Percentiles rank a stretch among this genome's conserved stretches.
phyloP scores from a whole-genome alignment of 129 eudicot species.

The Arctium lappa region DNA sequence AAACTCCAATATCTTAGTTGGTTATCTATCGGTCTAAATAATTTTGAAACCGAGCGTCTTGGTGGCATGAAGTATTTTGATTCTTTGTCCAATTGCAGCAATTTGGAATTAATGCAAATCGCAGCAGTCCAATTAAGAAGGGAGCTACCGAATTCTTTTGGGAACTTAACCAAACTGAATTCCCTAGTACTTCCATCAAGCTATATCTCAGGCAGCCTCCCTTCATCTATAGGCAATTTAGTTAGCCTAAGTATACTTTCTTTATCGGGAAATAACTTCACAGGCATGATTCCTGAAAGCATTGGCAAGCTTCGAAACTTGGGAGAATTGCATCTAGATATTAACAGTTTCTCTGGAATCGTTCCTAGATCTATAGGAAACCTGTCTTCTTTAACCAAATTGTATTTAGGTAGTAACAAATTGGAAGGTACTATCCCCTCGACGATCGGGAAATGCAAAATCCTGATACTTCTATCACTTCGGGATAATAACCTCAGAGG shows the following conservation, averaged over 20 bases:
- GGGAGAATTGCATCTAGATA: not conserved
- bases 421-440: constrained; percentile 22
- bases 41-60: constrained; percentile 14
- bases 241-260: constrained; percentile 12
- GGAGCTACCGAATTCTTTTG: constrained; percentile 16
- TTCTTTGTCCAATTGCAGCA: constrained; percentile 27
- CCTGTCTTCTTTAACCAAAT: not conserved
- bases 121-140: constrained; percentile 16
- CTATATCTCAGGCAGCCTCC: constrained; percentile 37
- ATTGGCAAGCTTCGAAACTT: constrained; percentile 23
- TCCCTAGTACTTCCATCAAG: constrained; percentile 14
- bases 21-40: constrained; percentile 1
- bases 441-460: constrained; percentile 18
- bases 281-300: constrained; percentile 27
- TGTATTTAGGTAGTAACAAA: not conserved
- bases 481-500: constrained; percentile 13
- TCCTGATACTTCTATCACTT: not conserved
- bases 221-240: constrained; percentile 25
- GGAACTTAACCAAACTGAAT: constrained; percentile 15
- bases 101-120: not conserved
- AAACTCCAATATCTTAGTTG: not conserved
- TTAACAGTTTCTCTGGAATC: constrained; percentile 8
- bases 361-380: constrained; percentile 27
- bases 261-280: constrained; percentile 2
- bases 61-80: constrained; percentile 22